Percentiles rank a stretch among this genome's conserved stretches.
These are phyloP conservation scores for Patellaria atrata DNA, from an alignment of 495 filamentous ascomycete species.

Conservation along the genomic window DNA sequence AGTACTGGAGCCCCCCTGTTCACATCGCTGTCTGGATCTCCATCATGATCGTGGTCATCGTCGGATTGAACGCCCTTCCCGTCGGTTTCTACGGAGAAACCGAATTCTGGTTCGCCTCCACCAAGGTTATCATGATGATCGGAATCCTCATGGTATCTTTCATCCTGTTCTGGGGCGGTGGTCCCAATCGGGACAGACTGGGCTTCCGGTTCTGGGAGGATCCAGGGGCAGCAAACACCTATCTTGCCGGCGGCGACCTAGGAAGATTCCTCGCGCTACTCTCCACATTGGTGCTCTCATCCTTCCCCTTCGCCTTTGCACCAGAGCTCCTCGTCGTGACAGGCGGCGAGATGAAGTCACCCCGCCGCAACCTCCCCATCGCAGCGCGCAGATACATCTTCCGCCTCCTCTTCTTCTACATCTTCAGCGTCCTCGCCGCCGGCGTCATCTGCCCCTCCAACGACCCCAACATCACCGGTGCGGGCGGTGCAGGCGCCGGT, in stretches of 20 bases:
- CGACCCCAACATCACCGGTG: conserved; percentile 35
- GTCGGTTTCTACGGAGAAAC: conserved; percentile 40
- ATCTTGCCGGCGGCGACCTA: conserved; percentile 33
- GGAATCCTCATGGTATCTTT: conserved; percentile 55
- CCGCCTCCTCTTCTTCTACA: conserved; percentile 43
- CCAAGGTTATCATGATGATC: conserved; percentile 51
- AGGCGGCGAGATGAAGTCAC: conserved; percentile 32
- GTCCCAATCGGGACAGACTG: conserved; percentile 33
- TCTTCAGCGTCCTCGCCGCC: conserved; percentile 42
- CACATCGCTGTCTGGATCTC: conserved; percentile 47
- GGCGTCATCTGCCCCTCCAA: conserved; percentile 43
- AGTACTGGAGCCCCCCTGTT: conserved; percentile 41
- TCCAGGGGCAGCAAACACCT: conserved; percentile 25
- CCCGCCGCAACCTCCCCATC: conserved; percentile 36
- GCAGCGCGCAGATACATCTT: conserved; percentile 37
- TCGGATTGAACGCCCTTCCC: conserved; percentile 20
- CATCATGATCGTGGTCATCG: conserved; percentile 30
- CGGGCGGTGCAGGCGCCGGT: conserved; percentile 37
- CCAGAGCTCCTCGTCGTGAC: conserved; percentile 42
- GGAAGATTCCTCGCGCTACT: conserved; percentile 33
- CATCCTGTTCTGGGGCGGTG: conserved; percentile 49
- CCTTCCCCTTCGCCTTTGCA: conserved; percentile 42
- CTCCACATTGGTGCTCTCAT: conserved; percentile 31
- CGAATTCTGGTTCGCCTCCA: conserved; percentile 43
- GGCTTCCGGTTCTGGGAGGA: conserved; percentile 29